Conservation (phyloP, 2,329 filamentous ascomycete species). For the Xylariaceae sp. region DNA sequence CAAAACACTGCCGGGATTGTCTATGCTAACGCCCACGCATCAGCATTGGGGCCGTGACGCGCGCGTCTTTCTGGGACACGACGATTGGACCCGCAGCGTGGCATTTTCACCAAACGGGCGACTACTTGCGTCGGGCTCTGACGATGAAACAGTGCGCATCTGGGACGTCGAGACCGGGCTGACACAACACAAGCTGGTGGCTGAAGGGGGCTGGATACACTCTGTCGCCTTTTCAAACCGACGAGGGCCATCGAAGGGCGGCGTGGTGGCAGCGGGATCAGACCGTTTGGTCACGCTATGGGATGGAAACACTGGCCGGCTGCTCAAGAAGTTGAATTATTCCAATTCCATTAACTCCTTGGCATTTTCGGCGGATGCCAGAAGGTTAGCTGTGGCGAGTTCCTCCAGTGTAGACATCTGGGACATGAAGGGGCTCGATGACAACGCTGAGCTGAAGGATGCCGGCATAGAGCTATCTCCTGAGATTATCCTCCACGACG, state of each 20-base stretch:
- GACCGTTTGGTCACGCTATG: not conserved
- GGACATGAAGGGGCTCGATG: not conserved
- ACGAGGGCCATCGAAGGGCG: not conserved
- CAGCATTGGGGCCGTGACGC: not conserved
- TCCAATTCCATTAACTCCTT: not conserved
- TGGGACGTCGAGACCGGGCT: not conserved
- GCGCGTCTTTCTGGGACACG: not conserved
- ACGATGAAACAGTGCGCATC: not conserved
- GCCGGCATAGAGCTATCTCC: not conserved
- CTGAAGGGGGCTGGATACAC: not conserved
- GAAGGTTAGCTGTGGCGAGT: not conserved
- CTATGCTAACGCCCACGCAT: not conserved
- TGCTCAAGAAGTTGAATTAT: not conserved
- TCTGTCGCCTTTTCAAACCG: not conserved
- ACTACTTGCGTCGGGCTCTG: not conserved
- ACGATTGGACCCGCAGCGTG: not conserved
- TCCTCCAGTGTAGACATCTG: not conserved
- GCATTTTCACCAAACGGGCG: not conserved
- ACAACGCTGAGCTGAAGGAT: not conserved
- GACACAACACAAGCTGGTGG: not conserved
- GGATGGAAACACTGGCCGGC: not conserved
- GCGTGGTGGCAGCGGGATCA: not conserved
- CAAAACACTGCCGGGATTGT: not conserved
- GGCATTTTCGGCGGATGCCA: conserved; percentile 1
- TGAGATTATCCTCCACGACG: not conserved